Evolutionary conservation across 768 basidiomycete genomes (phyloP), one percentile per base, ranked within the genome.

Genomic region (Ramaria sp.): DNA sequence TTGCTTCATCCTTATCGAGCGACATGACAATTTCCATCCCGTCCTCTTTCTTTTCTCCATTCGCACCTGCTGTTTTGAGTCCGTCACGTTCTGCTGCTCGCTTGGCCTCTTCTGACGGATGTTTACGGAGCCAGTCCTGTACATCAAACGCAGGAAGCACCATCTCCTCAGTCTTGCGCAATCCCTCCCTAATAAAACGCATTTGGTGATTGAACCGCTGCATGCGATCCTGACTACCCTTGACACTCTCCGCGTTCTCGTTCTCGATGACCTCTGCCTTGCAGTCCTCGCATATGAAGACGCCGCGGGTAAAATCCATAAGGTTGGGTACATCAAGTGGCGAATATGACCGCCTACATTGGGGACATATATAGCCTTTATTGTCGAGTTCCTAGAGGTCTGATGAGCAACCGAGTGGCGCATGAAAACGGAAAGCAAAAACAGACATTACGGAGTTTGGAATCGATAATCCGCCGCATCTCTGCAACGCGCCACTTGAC

Each of bases 401-500:
- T 25, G 24, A 22, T 44, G 15, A 12, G 25, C 34, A 32, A 22
- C 44, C 39, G 10, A 20, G 24, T n/a, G n/a, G n/a, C n/a, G n/a
- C n/a, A n/a, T n/a, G n/a, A n/a, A n/a, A n/a, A n/a, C n/a, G n/a
- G n/a, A n/a, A n/a, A 37, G 28, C 32, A 28, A 48, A 55, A 38
- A 71, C 81, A 54, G 57, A 92, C 94, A 68, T 94, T 91, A 59
- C 92, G 85, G 60, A 95, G 74, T 51, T 83, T 83, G 30, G 86
- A 83, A 69, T 98, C 93, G 59, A 99, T 91, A 57, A 81, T 81
- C 58, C 83, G 77, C 59, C 88, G 78, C 90, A 97, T 93, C 65
- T 88, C 87, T 4, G 89, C 89, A 52, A 98, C 81, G 38, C 94
- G 78, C 90, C 95, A 99, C 67, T 98, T 97, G 68, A 95, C 88